These are phyloP conservation scores for Leucocoprinus birnbaumii DNA, from an alignment of 768 basidiomycete species.

Conservation along the genomic window DNA sequence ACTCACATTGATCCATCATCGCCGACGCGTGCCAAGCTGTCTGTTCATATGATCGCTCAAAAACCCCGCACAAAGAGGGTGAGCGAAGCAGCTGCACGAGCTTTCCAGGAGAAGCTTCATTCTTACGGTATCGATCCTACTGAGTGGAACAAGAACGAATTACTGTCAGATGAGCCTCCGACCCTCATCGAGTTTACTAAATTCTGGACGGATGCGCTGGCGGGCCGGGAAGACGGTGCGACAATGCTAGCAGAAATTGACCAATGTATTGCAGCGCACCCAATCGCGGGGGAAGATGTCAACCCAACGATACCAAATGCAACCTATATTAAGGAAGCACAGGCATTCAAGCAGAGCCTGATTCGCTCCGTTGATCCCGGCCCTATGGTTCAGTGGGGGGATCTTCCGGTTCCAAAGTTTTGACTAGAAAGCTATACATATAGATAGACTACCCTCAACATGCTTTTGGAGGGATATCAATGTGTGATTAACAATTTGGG, in stretches of 20 bases:
- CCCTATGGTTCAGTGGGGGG: conserved; percentile 73
- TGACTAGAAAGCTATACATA: too few species aligned
- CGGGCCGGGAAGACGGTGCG: conserved; percentile 36
- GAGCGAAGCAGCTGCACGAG: conserved; percentile 59
- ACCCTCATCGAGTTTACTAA: conserved; percentile 55
- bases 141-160: conserved; percentile 47
- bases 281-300: conserved; percentile 50
- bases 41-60: conserved; percentile 77
- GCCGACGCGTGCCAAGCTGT: conserved; percentile 72
- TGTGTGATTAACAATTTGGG: too few species aligned
- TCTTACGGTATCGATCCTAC: conserved; percentile 35
- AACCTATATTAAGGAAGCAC: conserved; percentile 61
- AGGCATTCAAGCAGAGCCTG: conserved; percentile 63
- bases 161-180: conserved; percentile 55
- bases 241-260: conserved; percentile 55
- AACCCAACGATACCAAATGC: conserved; percentile 44
- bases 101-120: conserved; percentile 44
- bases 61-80: conserved; percentile 58
- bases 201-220: conserved; percentile 56
- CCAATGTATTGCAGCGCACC: conserved; percentile 51
- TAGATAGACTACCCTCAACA: too few species aligned
- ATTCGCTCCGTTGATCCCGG: conserved; percentile 52
- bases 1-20: conserved; percentile 70
- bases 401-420: conserved; percentile 59
- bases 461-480: too few species aligned